These are phyloP conservation scores for Imleria badia DNA, from an alignment of 768 basidiomycete genomes.

Conservation along the genomic window DNA sequence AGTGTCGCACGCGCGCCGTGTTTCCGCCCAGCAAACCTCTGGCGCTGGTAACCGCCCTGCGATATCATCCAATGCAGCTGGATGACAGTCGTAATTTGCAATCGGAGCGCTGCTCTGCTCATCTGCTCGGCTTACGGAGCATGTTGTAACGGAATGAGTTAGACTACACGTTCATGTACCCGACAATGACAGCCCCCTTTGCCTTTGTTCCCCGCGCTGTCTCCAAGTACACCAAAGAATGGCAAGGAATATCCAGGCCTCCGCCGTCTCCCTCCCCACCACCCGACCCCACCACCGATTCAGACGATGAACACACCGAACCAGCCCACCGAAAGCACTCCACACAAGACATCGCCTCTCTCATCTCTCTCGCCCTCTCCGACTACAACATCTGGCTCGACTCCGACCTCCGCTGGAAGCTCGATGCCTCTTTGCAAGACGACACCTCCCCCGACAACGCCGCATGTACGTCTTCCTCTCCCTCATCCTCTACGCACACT, in stretches of 20 bases:
- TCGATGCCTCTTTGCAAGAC: slow-evolving; percentile 36
- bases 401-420: slow-evolving; percentile 48
- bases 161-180: too few species aligned
- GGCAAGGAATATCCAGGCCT: slow-evolving; percentile 15
- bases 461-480: slow-evolving; percentile 46
- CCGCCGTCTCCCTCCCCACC: slow-evolving; percentile 7
- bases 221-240: slow-evolving; percentile 33
- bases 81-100: slow-evolving; percentile 32
- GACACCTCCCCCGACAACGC: slow-evolving; percentile 24
- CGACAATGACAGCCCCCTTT: slow-evolving; percentile 34
- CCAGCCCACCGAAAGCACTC: slow-evolving; percentile 14
- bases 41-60: slow-evolving; percentile 19
- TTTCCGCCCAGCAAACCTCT: slow-evolving; percentile 11
- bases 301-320: slow-evolving; percentile 12
- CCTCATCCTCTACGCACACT: not conserved
- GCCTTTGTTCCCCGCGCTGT: slow-evolving; percentile 50
- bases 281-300: slow-evolving; percentile 5
- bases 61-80: slow-evolving; percentile 11
- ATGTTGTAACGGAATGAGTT: not conserved
- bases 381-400: slow-evolving; percentile 70
- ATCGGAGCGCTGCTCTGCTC: slow-evolving; percentile 21
- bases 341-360: slow-evolving; percentile 47
- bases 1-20: slow-evolving; percentile 12
- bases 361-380: slow-evolving; percentile 64
- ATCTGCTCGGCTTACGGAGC: too few species aligned